A percentile compares a stretch with the other conserved stretches of the same genome.
phyloP scores from a whole-genome alignment of 306 rosid species.

The Glycyrrhiza uralensis region DNA sequence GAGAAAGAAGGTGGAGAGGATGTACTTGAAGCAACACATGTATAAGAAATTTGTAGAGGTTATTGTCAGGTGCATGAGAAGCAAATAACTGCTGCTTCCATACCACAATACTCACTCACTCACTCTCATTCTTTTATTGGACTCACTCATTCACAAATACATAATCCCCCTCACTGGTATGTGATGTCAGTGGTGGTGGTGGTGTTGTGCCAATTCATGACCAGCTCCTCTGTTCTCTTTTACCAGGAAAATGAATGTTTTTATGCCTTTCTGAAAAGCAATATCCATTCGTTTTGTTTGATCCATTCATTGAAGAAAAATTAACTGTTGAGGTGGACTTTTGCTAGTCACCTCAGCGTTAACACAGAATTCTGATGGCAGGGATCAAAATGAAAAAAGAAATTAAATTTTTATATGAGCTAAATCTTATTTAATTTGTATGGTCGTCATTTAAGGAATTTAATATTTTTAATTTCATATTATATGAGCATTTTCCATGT shows the following conservation, averaged over 20 bases:
- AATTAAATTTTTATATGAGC: too few species aligned
- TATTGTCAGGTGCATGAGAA: constrained; percentile 78
- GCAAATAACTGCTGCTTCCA: constrained; percentile 43
- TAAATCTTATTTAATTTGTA: too few species aligned
- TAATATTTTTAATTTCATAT: too few species aligned
- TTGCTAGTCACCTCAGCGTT: too few species aligned
- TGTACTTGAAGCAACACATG: constrained; percentile 89
- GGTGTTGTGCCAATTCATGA: constrained; percentile 13
- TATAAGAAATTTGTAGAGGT: constrained; percentile 82
- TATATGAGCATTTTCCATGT: too few species aligned
- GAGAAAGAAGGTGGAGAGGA: constrained; percentile 66
- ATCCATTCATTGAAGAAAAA: too few species aligned
- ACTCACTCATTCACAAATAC: constrained; percentile 8
- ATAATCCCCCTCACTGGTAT: too few species aligned
- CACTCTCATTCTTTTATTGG: not conserved
- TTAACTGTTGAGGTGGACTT: too few species aligned
- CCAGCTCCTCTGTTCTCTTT: not conserved
- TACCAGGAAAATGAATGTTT: not conserved
- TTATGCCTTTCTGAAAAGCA: not conserved
- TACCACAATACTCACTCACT: constrained; percentile 27
- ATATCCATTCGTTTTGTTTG: too few species aligned
- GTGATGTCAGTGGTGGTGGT: not conserved
- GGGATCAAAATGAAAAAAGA: too few species aligned
- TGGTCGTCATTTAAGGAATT: too few species aligned
- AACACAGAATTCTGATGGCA: too few species aligned